Evolutionary conservation across 169 alveolate genomes (phyloP).

Genomic region (Babesia sp.): DNA sequence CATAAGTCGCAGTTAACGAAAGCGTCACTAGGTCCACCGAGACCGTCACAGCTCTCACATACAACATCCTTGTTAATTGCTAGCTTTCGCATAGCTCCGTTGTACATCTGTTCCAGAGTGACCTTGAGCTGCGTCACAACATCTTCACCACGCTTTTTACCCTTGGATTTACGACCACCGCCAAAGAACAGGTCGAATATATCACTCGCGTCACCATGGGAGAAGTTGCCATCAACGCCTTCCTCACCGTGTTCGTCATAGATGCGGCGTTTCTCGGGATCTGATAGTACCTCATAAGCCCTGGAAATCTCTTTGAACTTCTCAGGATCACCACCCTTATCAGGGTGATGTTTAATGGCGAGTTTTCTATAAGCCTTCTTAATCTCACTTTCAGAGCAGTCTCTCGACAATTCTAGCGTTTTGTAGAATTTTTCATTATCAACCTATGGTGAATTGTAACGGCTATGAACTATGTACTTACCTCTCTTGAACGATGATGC

Average conservation of each 20-base stretch:
- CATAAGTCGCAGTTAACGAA: conserved; percentile 90
- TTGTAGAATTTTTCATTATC: conserved; percentile 86
- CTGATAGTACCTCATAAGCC: conserved; percentile 96
- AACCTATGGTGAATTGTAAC: conserved; percentile 58
- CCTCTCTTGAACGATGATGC: conserved; percentile 63
- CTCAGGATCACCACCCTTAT: conserved; percentile 98
- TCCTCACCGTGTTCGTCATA: conserved; percentile 98
- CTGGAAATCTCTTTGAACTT: conserved; percentile 93
- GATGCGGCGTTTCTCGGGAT: conserved; percentile 93
- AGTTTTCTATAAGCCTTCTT: conserved; percentile 93
- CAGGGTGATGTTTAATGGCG: conserved; percentile 97
- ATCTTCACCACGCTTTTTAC: conserved; percentile 88
- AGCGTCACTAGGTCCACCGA: conserved; percentile 94
- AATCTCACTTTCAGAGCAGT: conserved; percentile 87
- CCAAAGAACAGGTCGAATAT: conserved; percentile 89
- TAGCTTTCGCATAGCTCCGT: conserved; percentile 92
- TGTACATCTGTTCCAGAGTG: conserved; percentile 94
- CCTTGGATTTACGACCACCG: conserved; percentile 89
- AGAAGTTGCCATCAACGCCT: conserved; percentile 92
- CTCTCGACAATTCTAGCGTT: conserved; percentile 80
- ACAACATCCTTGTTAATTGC: conserved; percentile 91
- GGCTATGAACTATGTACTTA: background rate
- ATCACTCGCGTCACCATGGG: conserved; percentile 80
- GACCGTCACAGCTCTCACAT: conserved; percentile 95
- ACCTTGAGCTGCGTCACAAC: conserved; percentile 88